These are phyloP conservation scores for Tolypocladium tundrense DNA, from an alignment of 2,329 filamentous ascomycete species.

Conservation along the genomic window DNA sequence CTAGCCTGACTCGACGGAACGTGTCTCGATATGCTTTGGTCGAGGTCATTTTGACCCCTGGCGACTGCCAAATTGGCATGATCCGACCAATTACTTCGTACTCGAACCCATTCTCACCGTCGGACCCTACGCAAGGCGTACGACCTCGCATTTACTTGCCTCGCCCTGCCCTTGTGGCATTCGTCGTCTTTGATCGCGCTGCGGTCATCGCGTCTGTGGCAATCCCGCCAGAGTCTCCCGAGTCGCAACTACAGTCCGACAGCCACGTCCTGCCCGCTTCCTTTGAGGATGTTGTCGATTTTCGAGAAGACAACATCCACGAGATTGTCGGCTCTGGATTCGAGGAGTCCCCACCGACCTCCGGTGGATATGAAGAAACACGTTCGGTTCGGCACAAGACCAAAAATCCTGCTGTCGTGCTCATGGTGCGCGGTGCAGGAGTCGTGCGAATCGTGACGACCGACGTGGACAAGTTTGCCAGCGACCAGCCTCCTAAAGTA, in stretches of 20 bases:
- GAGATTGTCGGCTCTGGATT: constrained; percentile 55
- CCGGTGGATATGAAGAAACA: constrained; percentile 29
- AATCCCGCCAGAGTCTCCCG: constrained; percentile 57
- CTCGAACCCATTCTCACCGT: constrained; percentile 37
- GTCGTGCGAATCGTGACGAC: constrained; percentile 48
- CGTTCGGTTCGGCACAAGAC: constrained; percentile 42
- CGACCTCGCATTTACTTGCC: constrained; percentile 67
- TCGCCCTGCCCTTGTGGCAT: constrained; percentile 68
- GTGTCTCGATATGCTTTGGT: constrained; percentile 61
- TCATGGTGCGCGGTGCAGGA: constrained; percentile 54
- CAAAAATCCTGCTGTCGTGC: constrained; percentile 52
- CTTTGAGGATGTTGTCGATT: constrained; percentile 81
- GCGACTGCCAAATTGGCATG: constrained; percentile 47
- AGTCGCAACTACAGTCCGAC: constrained; percentile 63
- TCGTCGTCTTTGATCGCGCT: constrained; percentile 69
- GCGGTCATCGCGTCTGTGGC: constrained; percentile 68
- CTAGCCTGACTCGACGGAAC: constrained; percentile 42
- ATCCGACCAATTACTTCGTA: constrained; percentile 60
- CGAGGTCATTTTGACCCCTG: constrained; percentile 53
- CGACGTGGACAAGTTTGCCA: constrained; percentile 49
- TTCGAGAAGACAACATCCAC: constrained; percentile 54
- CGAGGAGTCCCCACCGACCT: constrained; percentile 41
- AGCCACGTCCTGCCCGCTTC: constrained; percentile 51
- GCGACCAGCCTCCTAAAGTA: constrained; percentile 48
- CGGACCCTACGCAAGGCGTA: constrained; percentile 20